phyloP scores from a whole-genome alignment of 768 basidiomycete species.

The Tylopilus subfusipes region DNA sequence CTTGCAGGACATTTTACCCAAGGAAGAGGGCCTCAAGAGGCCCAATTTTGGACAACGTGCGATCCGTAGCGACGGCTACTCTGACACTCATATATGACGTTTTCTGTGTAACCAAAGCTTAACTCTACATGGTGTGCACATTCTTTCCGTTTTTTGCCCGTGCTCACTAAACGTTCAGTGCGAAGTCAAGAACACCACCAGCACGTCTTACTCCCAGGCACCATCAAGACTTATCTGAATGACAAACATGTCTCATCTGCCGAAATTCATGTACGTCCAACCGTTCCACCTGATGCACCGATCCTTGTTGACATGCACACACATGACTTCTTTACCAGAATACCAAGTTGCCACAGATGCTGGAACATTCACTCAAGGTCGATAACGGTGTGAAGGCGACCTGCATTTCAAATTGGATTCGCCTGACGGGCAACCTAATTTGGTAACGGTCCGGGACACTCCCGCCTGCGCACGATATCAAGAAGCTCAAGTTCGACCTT shows the following conservation, averaged over 20 bases:
- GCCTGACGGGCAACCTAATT: no score
- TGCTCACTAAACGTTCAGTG: conserved; percentile 9
- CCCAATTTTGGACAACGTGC: conserved; percentile 63
- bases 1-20: conserved; percentile 62
- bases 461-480: no score
- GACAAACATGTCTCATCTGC: conserved; percentile 27
- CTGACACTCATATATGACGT: no score
- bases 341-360: conserved; percentile 11
- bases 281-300: not conserved
- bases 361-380: conserved; percentile 22
- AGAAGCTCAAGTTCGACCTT: conserved; percentile 74
- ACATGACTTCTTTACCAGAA: conserved; percentile 1
- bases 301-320: not conserved
- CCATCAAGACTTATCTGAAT: conserved; percentile 27
- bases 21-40: conserved; percentile 57
- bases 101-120: no score
- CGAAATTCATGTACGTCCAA: conserved; percentile 17
- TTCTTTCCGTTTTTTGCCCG: not conserved
- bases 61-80: conserved; percentile 64
- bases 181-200: conserved; percentile 26
- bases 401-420: no score
- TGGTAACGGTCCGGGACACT: no score
- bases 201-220: conserved; percentile 28
- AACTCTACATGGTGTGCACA: conserved; percentile 16
- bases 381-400: conserved; percentile 14